Conservation (phyloP, 495 filamentous ascomycete species). For the Entonaema liquescens region DNA sequence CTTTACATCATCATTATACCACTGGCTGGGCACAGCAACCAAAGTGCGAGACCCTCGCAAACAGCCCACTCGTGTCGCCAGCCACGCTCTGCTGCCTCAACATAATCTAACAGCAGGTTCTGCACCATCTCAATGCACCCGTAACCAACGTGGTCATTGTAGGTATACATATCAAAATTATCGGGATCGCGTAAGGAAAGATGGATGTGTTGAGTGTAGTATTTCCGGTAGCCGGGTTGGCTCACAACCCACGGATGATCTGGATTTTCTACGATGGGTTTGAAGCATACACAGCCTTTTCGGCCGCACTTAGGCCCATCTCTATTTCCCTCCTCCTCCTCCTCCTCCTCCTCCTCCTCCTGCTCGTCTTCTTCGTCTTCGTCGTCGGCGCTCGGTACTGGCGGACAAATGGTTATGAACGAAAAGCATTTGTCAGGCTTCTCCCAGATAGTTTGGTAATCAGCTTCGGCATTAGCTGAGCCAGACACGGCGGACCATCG, state of each 20-base stretch:
- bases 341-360: slow-evolving; percentile 24
- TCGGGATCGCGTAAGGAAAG: neutral
- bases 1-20: neutral
- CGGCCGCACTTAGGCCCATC: neutral
- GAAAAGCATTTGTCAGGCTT: neutral
- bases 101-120: neutral
- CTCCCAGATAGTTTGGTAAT: neutral
- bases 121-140: neutral
- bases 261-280: slow-evolving; percentile 49
- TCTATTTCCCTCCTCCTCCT: neutral
- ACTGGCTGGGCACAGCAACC: neutral
- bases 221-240: slow-evolving; percentile 46
- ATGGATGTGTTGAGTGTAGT: neutral
- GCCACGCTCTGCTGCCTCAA: neutral
- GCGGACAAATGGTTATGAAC: neutral
- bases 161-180: neutral
- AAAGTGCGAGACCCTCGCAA: neutral
- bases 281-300: slow-evolving; percentile 45
- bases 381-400: neutral
- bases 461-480: neutral
- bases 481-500: neutral
- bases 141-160: neutral
- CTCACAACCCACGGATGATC: slow-evolving; percentile 54
- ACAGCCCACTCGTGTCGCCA: neutral
- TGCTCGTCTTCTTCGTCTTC: neutral